Percentiles rank a stretch among this genome's conserved stretches.
Conservation (phyloP, 2,329 filamentous ascomycete genomes). For the Endoconidiophora laricicola region DNA sequence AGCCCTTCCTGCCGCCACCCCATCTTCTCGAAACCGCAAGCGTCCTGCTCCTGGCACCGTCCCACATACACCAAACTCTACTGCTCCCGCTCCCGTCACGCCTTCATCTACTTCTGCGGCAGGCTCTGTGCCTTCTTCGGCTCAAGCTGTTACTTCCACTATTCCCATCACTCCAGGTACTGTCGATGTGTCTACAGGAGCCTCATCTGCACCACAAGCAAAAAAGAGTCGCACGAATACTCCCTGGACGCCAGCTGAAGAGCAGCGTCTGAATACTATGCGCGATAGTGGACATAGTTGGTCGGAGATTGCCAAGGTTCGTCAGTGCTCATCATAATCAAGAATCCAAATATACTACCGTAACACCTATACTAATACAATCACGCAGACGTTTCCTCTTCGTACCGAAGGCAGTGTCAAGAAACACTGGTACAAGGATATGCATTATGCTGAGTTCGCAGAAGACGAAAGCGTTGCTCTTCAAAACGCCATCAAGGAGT, state of each 20-base stretch:
- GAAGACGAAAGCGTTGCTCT: slow-evolving; percentile 83
- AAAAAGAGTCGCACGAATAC: slow-evolving; percentile 99
- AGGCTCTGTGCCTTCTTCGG: slow-evolving; percentile 15
- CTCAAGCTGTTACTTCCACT: slow-evolving; percentile 18
- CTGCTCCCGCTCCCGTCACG: slow-evolving; percentile 17
- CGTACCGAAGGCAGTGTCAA: slow-evolving; percentile 96
- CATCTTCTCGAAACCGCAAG: slow-evolving; percentile 24
- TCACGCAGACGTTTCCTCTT: slow-evolving; percentile 62
- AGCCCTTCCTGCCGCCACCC: neutral
- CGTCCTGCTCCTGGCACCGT: slow-evolving; percentile 24
- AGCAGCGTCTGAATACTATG: slow-evolving; percentile 84
- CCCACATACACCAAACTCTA: slow-evolving; percentile 14
- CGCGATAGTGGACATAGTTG: slow-evolving; percentile 83
- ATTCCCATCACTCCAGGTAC: slow-evolving; percentile 19
- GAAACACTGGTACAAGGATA: slow-evolving; percentile 99
- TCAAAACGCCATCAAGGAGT: slow-evolving; percentile 91
- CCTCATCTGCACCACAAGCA: slow-evolving; percentile 20
- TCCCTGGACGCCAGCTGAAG: slow-evolving; percentile 90
- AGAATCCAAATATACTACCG: neutral
- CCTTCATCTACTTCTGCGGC: slow-evolving; percentile 22
- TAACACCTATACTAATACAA: neutral
- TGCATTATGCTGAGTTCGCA: slow-evolving; percentile 98
- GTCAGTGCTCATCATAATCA: slow-evolving; percentile 25
- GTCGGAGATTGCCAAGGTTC: slow-evolving; percentile 98
- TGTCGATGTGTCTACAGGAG: neutral